Base-by-base conservation (phyloP, 352 stramenopile genomes). In the Pythium sp. region DNA sequence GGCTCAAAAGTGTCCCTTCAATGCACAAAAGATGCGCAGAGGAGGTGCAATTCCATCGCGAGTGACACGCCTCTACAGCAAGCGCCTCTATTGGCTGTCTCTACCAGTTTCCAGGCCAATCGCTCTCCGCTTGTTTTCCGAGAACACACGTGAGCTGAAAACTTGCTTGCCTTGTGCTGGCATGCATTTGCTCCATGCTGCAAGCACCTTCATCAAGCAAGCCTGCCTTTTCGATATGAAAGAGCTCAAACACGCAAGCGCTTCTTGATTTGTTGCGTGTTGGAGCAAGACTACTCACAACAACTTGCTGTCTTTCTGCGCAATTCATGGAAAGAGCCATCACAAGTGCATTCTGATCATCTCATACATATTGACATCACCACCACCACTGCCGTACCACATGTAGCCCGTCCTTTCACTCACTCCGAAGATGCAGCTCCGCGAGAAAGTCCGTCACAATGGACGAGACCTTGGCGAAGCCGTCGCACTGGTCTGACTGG, bases 371-470 rank as follows among this genome's bases (percentile, higher is more conserved):
- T 12, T 46, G 9, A 43, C 38, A 46, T 5, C 38, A 46, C 12
- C 38, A 46, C 11, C 38, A 46, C 32, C 32, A 38, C 32, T 34
- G 30, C 30, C 30, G 30, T 34, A 8, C 30, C 30, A 34, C 30
- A 34, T 41, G 9, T 3, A 41, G 38, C 2, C 24, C 54, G 30
- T 15, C 46, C 22, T 28, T 14, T 14, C 34, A 43, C 15, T 28
- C 28, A 12, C 34, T 59, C 24, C 6, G 71, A 67, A 36, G 15
- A 59, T 75, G 66, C 5, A 74, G 71, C 61, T 85, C 78, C 5
- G 70, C 72, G 7, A 91, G 62, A 61, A 93, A 93, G 57, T 83
- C 74, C 30, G 72, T 81, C 58, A 91, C 65, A 28, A 90, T 57
- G 61, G 63, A 73, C 47, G 80, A 86, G 58, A 86, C 75, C 24